A percentile compares a stretch with the other conserved stretches of the same genome.
Conservation (phyloP, 176 grass and related monocot genomes). For the Musa itinerans region DNA sequence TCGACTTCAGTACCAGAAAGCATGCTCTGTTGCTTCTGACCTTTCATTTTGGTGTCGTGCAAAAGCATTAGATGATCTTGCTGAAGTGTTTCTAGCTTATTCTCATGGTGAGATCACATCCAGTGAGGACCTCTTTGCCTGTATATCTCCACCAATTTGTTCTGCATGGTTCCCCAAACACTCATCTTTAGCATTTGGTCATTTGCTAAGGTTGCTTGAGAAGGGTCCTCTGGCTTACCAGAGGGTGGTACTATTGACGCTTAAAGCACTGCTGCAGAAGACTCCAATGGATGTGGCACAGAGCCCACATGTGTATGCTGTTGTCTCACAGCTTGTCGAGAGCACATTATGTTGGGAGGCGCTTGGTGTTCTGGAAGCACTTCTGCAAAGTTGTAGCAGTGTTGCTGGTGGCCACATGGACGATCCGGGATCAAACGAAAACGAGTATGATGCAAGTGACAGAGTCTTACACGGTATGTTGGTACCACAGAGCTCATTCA, state of each 20-base stretch:
- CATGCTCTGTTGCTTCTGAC: slow-evolving; percentile 79
- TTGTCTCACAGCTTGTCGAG: slow-evolving; percentile 90
- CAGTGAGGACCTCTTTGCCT: slow-evolving; percentile 53
- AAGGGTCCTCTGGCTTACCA: slow-evolving; percentile 82
- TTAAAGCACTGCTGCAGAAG: slow-evolving; percentile 82
- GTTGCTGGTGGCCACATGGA: slow-evolving; percentile 35
- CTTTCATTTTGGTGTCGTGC: slow-evolving; percentile 66
- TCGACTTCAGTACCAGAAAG: slow-evolving; percentile 84
- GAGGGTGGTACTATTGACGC: slow-evolving; percentile 75
- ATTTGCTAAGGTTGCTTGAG: slow-evolving; percentile 90
- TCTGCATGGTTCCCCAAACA: slow-evolving; percentile 81
- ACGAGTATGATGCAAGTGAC: slow-evolving; percentile 36
- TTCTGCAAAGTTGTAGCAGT: slow-evolving; percentile 72
- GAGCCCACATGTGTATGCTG: slow-evolving; percentile 75
- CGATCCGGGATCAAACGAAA: slow-evolving; percentile 24
- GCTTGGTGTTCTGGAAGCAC: slow-evolving; percentile 78
- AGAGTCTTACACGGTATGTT: slow-evolving; percentile 61
- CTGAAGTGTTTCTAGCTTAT: slow-evolving; percentile 63
- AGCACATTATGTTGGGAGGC: slow-evolving; percentile 65
- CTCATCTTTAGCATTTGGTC: slow-evolving; percentile 91
- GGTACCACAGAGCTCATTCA: slow-evolving; percentile 75
- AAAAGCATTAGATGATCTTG: slow-evolving; percentile 54
- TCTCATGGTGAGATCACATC: slow-evolving; percentile 54
- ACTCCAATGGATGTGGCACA: slow-evolving; percentile 75
- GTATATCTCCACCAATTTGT: slow-evolving; percentile 63